Evolutionary conservation across 192 early-diverging fungal genomes (phyloP).

Genomic region (Phlyctochytrium planicorne): DNA sequence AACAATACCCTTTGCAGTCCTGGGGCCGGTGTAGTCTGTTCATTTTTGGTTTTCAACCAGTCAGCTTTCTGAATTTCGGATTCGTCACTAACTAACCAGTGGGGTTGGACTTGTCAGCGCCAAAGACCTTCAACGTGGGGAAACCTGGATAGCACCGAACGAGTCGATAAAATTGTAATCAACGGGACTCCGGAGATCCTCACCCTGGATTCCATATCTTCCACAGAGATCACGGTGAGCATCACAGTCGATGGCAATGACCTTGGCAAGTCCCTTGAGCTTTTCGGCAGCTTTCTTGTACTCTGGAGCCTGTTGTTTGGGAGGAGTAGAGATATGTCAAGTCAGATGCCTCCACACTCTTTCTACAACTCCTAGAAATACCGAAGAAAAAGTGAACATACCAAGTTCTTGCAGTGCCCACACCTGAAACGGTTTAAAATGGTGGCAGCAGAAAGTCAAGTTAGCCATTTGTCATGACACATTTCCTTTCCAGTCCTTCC

Average conservation of each 20-base stretch:
- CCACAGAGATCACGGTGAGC: slow-evolving; percentile 77
- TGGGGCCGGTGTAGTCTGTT: slow-evolving; percentile 69
- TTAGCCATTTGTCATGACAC: not conserved
- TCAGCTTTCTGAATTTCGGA: too few species aligned
- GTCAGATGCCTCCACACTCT: not conserved
- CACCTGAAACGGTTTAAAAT: slow-evolving; percentile 48
- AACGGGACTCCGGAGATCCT: slow-evolving; percentile 1
- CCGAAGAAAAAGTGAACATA: too few species aligned
- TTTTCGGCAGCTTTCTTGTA: slow-evolving; percentile 88
- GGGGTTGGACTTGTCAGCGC: slow-evolving; percentile 48
- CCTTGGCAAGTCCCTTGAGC: slow-evolving; percentile 77
- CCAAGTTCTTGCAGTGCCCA: slow-evolving; percentile 84
- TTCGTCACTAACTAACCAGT: slow-evolving; percentile 16
- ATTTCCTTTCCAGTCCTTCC: too few species aligned
- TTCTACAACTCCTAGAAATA: too few species aligned
- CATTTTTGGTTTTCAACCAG: not conserved
- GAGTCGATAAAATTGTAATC: not conserved
- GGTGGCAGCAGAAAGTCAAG: not conserved
- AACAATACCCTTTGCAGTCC: slow-evolving; percentile 73
- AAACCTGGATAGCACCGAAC: slow-evolving; percentile 55
- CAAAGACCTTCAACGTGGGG: slow-evolving; percentile 84
- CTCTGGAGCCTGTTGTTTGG: slow-evolving; percentile 63
- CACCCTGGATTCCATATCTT: slow-evolving; percentile 77
- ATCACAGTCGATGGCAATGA: slow-evolving; percentile 93
- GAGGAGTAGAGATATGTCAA: too few species aligned